Base-by-base conservation (phyloP, 805 yeast genomes). In the Martiniozyma abietophila region DNA sequence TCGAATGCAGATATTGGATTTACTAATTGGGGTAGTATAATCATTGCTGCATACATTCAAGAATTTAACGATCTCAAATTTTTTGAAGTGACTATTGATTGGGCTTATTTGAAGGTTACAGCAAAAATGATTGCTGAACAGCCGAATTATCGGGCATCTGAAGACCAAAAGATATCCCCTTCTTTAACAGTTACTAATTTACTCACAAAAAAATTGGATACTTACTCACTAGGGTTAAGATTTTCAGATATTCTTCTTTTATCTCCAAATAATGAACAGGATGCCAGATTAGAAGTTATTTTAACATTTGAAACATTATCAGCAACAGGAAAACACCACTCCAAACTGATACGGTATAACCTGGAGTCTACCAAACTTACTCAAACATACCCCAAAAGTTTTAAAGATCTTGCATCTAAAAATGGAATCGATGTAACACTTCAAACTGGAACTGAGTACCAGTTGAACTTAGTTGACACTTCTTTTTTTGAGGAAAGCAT, bases 81-180 rank as follows among this genome's bases (percentile, higher is more conserved):
- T 2, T 75, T 62, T 46, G 46, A 53, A 17, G 48, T 75, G 4
- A 31, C 44, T 1, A 56, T 76, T 8, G 67, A 74, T 39, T 78
- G 83, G 83, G 78, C 76, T 2, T 67, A 58, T 38, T 50, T 73
- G 20, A 52, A 56, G 1, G 65, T 61, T 25, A 63, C 76, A 4
- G 71, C 76, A 6, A 59, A 58, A 29, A 59, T 61, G 22, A 65
- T 69, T 36, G 58, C 61, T 31, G 55, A 59, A 10, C 66, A 62
- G 34, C 75, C 75, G 7, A 65, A 65, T 40, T 71, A 57, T 44
- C 65, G 64, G 39, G 71, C 75, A 1, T 75, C 76, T 1, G 62
- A 59, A 20, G 66, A 61, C 14, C 52, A 53, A 23, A 68, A 61
- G 43, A 58, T 41, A 10, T 48, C 54, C 4, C 79, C 80, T 2